A percentile compares a stretch with the other conserved stretches of the same genome.
These are phyloP conservation scores for Backusella luteola DNA, from an alignment of 192 early-diverging fungal genomes.

Conservation along the genomic window DNA sequence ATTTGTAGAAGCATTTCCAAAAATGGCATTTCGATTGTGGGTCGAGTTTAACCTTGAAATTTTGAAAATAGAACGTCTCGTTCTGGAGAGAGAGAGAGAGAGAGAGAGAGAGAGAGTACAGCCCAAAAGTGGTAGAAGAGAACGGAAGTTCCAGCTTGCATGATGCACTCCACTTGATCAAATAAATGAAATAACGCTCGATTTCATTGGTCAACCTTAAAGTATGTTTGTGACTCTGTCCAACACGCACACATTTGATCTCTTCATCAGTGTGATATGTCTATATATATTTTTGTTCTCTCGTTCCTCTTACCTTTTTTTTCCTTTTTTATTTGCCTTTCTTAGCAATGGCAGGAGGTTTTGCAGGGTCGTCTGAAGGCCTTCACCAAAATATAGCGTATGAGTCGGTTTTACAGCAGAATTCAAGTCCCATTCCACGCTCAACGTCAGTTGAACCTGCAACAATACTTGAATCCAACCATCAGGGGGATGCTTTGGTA, in stretches of 20 bases:
- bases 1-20: constrained; percentile 46
- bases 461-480: neutral
- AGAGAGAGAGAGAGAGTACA: constrained; percentile 38
- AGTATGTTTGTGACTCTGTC: neutral
- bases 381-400: neutral
- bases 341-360: neutral
- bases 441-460: constrained; percentile 1
- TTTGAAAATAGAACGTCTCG: constrained; percentile 27
- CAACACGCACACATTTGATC: neutral
- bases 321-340: neutral
- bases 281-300: neutral
- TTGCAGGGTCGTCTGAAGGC: neutral
- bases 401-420: neutral
- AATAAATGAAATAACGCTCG: neutral
- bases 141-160: neutral
- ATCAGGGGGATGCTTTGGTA: neutral
- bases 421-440: neutral
- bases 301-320: neutral
- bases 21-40: constrained; percentile 53
- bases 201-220: neutral
- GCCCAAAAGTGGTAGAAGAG: neutral
- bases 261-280: neutral
- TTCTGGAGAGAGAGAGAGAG: constrained; percentile 37
- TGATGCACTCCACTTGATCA: neutral
- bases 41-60: constrained; percentile 55